Conservation (phyloP, 2,329 filamentous ascomycete species). For the Zymoseptoria brevis region DNA sequence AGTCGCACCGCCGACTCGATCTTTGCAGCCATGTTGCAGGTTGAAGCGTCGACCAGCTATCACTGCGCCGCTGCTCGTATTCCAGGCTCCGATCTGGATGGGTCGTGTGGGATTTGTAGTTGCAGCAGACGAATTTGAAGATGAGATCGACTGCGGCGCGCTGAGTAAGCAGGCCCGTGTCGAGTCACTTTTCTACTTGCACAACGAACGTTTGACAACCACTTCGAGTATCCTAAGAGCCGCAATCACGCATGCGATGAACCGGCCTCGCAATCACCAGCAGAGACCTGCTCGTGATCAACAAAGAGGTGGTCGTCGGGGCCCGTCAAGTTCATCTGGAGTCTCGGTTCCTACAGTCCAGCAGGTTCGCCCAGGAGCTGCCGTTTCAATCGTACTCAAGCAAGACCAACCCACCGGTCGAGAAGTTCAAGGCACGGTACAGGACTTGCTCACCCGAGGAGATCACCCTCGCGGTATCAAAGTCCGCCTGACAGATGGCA, state of each 20-base stretch:
- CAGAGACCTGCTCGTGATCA: slow-evolving; percentile 2
- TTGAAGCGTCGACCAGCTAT: not conserved
- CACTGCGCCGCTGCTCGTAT: not conserved
- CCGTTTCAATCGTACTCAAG: slow-evolving; percentile 67
- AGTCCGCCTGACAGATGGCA: slow-evolving; percentile 59
- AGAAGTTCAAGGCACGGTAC: slow-evolving; percentile 59
- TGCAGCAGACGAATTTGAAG: not conserved
- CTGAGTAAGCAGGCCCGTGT: not conserved
- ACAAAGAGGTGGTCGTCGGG: not conserved
- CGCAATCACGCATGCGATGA: not conserved
- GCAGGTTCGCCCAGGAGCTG: slow-evolving; percentile 52
- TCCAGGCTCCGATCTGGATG: not conserved
- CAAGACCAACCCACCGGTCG: slow-evolving; percentile 66
- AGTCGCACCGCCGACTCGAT: slow-evolving; percentile 23
- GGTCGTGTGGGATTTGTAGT: not conserved
- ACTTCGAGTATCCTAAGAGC: not conserved
- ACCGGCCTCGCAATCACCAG: slow-evolving; percentile 2
- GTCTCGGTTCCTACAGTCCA: slow-evolving; percentile 23
- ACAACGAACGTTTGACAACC: not conserved
- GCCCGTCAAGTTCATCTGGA: slow-evolving; percentile 3
- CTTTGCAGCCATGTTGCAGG: slow-evolving; percentile 17
- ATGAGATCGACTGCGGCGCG: not conserved
- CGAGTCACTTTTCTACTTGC: not conserved
- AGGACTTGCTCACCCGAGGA: slow-evolving; percentile 61
- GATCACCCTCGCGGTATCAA: slow-evolving; percentile 75